A percentile compares a stretch with the other conserved stretches of the same genome.
Evolutionary conservation across 495 filamentous ascomycete species (phyloP).

Genomic region (Sordaria brevicollis): DNA sequence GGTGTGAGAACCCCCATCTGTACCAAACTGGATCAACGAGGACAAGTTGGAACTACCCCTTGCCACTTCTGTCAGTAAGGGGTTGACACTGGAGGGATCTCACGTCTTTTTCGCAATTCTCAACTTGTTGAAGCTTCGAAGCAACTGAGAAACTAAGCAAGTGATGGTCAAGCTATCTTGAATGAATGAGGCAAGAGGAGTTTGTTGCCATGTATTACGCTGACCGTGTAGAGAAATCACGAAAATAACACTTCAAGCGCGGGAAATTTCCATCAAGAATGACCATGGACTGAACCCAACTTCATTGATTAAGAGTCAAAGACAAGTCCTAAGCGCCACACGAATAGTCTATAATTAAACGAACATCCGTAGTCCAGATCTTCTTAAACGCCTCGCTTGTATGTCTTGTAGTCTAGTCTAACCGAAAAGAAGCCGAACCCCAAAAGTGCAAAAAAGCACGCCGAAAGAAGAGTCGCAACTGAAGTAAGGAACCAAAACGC

Average conservation of each 20-base stretch:
- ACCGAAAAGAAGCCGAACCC: background rate
- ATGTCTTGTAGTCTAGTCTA: background rate
- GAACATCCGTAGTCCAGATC: background rate
- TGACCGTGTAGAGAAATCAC: background rate
- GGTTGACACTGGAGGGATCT: no score
- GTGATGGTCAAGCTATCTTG: no score
- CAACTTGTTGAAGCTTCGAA: no score
- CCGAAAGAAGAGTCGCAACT: background rate
- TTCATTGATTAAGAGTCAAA: background rate
- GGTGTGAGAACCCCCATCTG: no score
- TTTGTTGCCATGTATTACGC: background rate
- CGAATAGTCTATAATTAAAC: background rate
- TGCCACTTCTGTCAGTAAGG: no score
- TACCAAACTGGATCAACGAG: no score
- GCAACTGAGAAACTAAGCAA: no score
- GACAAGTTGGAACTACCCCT: no score
- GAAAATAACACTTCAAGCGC: background rate
- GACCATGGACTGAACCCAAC: background rate
- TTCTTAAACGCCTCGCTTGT: background rate
- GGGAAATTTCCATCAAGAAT: background rate
- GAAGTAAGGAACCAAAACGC: background rate
- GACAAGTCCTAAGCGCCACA: background rate
- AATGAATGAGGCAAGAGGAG: no score
- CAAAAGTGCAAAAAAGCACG: background rate
- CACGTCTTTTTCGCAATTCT: no score